Evolutionary conservation across 805 yeast species (phyloP).

Genomic region (Cyberlindnera petersonii): DNA sequence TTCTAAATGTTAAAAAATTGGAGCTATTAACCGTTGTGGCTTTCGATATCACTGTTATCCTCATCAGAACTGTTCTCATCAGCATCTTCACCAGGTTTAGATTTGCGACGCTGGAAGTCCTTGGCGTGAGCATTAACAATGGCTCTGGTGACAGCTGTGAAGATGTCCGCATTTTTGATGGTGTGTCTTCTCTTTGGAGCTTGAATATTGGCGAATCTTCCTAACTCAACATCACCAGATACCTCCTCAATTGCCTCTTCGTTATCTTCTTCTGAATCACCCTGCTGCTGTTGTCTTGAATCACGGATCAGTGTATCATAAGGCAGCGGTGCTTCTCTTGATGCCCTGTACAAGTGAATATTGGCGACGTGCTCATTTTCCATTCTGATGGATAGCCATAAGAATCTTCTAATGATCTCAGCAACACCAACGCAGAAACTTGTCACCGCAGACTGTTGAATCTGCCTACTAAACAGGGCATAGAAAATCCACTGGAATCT

Average conservation of each 20-base stretch:
- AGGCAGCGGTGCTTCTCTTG: slow-evolving; percentile 84
- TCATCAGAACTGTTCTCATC: slow-evolving; percentile 26
- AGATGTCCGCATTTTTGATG: slow-evolving; percentile 25
- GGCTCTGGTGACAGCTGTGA: slow-evolving; percentile 47
- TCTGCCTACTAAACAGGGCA: slow-evolving; percentile 67
- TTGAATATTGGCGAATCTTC: slow-evolving; percentile 4
- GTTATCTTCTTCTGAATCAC: neutral
- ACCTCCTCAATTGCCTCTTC: slow-evolving; percentile 4
- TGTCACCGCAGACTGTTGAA: slow-evolving; percentile 84
- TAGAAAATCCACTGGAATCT: slow-evolving; percentile 93
- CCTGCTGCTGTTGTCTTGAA: slow-evolving; percentile 25
- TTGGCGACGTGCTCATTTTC: slow-evolving; percentile 96
- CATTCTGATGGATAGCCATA: slow-evolving; percentile 91
- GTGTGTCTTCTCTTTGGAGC: slow-evolving; percentile 19
- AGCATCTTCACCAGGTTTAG: slow-evolving; percentile 15
- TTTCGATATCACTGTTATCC: slow-evolving; percentile 32
- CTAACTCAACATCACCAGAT: slow-evolving; percentile 8
- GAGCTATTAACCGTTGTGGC: slow-evolving; percentile 3
- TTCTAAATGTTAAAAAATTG: neutral
- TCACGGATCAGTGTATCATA: slow-evolving; percentile 44
- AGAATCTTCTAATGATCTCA: slow-evolving; percentile 75
- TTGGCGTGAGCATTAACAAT: slow-evolving; percentile 76
- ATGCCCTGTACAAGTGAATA: slow-evolving; percentile 79
- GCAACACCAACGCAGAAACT: slow-evolving; percentile 81
- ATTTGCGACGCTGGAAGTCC: slow-evolving; percentile 59